These are phyloP conservation scores for Adansonia gregorii DNA, from an alignment of 441 rosid species.

Conservation along the genomic window DNA sequence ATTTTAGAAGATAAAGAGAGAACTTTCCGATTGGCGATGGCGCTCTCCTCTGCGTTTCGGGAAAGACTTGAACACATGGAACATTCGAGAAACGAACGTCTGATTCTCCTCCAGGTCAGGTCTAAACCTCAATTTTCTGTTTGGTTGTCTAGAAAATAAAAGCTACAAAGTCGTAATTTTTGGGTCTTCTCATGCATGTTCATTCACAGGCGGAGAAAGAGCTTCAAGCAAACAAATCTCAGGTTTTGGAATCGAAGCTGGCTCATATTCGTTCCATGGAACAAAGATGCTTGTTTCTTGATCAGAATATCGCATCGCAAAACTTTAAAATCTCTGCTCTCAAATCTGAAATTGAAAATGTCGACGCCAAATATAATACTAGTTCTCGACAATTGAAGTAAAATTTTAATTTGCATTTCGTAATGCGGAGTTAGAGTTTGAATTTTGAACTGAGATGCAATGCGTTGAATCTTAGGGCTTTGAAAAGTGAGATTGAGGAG, in stretches of 20 bases:
- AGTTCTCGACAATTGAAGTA: slow-evolving; percentile 49
- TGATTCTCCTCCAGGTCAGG: slow-evolving; percentile 62
- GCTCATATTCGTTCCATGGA: slow-evolving; percentile 44
- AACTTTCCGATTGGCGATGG: slow-evolving; percentile 40
- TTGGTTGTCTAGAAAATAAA: slow-evolving; percentile 23
- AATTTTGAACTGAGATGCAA: slow-evolving; percentile 14
- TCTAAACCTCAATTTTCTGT: slow-evolving; percentile 8
- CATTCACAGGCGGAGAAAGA: slow-evolving; percentile 68
- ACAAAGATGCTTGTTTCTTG: slow-evolving; percentile 57
- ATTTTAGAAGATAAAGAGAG: background rate
- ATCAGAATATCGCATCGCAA: slow-evolving; percentile 54
- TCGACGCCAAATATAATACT: slow-evolving; percentile 44
- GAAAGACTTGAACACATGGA: slow-evolving; percentile 74
- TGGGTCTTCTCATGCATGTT: background rate
- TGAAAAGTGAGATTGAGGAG: slow-evolving; percentile 63
- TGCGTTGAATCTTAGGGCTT: slow-evolving; percentile 40
- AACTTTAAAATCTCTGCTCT: slow-evolving; percentile 57
- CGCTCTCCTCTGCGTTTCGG: slow-evolving; percentile 66
- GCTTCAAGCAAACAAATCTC: slow-evolving; percentile 51
- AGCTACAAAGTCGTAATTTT: slow-evolving; percentile 5
- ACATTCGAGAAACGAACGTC: slow-evolving; percentile 58
- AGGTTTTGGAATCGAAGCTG: slow-evolving; percentile 49
- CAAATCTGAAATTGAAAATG: slow-evolving; percentile 46
- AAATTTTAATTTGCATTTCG: background rate
- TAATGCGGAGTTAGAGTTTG: background rate